These are phyloP conservation scores for Echria macrotheca DNA, from an alignment of 495 filamentous ascomycete species.

Conservation along the genomic window DNA sequence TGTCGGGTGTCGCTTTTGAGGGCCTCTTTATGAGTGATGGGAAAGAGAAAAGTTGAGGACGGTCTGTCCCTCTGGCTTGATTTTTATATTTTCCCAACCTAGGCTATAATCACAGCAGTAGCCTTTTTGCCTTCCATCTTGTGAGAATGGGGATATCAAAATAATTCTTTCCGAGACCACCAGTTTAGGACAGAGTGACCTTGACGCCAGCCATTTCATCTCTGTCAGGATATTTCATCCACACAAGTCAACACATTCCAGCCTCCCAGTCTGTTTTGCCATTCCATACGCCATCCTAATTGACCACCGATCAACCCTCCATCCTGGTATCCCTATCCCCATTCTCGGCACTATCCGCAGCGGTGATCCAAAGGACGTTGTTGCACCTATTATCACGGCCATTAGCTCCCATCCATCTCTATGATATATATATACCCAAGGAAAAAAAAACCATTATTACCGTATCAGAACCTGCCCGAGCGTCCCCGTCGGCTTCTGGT, in stretches of 20 bases:
- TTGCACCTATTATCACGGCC: conserved; percentile 35
- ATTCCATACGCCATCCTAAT: too few relatives aligned
- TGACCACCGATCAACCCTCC: conserved; percentile 48
- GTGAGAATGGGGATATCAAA: neutral
- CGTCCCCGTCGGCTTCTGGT: conserved; percentile 75
- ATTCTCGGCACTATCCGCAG: conserved; percentile 51
- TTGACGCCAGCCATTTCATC: neutral
- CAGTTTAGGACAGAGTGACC: conserved; percentile 2
- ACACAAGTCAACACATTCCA: too few relatives aligned
- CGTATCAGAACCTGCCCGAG: conserved; percentile 90
- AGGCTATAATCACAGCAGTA: neutral
- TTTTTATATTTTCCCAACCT: too few relatives aligned
- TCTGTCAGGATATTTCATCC: neutral
- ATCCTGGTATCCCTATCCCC: conserved; percentile 51
- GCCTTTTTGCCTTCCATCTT: neutral
- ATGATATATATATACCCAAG: neutral
- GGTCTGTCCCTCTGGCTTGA: too few relatives aligned
- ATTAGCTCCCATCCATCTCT: neutral
- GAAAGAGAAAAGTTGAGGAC: neutral
- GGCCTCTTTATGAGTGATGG: neutral
- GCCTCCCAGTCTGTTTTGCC: too few relatives aligned
- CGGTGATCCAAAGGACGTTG: conserved; percentile 91
- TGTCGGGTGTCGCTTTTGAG: conserved; percentile 85
- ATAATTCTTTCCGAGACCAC: neutral
- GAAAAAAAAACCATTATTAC: conserved; percentile 40